A percentile compares a stretch with the other conserved stretches of the same genome.
Evolutionary conservation across 352 stramenopile genomes (phyloP).

Genomic region (Pythium vanterpoolii): DNA sequence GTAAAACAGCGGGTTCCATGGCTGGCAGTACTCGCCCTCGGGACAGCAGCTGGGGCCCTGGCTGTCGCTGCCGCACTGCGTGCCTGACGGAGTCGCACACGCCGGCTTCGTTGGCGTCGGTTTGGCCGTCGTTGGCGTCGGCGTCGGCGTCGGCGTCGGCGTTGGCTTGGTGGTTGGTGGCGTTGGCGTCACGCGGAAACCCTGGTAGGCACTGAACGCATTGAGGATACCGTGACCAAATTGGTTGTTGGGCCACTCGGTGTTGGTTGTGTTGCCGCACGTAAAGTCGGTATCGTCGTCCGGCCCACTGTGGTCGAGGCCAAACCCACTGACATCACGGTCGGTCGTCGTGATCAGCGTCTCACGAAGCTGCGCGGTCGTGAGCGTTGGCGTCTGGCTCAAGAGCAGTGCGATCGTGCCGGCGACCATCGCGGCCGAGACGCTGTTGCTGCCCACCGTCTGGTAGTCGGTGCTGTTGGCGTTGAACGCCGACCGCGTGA

Average conservation of each 20-base stretch:
- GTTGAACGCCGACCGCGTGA: conserved; percentile 23
- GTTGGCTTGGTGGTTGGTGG: not conserved
- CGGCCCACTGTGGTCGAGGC: conserved; percentile 11
- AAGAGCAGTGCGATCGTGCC: conserved; percentile 29
- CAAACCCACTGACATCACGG: conserved; percentile 9
- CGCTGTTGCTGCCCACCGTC: conserved; percentile 22
- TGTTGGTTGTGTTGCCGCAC: conserved; percentile 16
- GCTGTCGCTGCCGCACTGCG: conserved; percentile 18
- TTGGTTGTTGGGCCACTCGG: conserved; percentile 14
- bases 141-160: not conserved
- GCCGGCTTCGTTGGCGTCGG: not conserved
- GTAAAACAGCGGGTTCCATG: conserved; percentile 63
- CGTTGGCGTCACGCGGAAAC: not conserved
- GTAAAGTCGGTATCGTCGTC: conserved; percentile 16
- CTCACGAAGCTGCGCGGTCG: conserved; percentile 15
- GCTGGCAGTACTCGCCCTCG: conserved; percentile 50
- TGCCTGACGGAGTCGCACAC: conserved; percentile 5
- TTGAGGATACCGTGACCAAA: conserved; percentile 17
- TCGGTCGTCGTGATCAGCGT: conserved; percentile 10
- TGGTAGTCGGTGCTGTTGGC: conserved; percentile 25
- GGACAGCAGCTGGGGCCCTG: conserved; percentile 34
- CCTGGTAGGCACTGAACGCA: conserved; percentile 1
- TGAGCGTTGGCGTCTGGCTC: conserved; percentile 15
- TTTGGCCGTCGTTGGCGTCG: not conserved
- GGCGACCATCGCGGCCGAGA: conserved; percentile 21